Evolutionary conservation across 352 stramenopile species (phyloP).

Genomic region (Globisporangium radiosum): DNA sequence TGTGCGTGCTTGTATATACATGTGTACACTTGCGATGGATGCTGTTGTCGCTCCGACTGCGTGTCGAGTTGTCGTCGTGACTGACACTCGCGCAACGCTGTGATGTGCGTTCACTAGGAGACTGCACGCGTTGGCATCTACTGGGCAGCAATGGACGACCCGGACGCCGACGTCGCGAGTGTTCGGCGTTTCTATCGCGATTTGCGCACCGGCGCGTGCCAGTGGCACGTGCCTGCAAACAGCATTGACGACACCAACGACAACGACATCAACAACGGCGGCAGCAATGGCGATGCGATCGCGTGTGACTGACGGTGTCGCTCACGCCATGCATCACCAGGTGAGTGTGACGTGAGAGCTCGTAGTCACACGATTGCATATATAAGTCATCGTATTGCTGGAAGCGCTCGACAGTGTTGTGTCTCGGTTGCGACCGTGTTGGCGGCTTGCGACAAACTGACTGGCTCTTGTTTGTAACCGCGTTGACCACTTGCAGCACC

Average conservation of each 20-base stretch:
- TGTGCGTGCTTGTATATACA: slow-evolving; percentile 13
- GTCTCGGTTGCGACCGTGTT: too few relatives aligned
- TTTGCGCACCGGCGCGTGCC: slow-evolving; percentile 25
- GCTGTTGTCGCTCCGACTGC: too few relatives aligned
- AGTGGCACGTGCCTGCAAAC: slow-evolving; percentile 19
- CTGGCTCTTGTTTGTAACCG: neutral
- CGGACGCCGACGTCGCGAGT: slow-evolving; percentile 12
- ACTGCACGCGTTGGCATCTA: slow-evolving; percentile 4
- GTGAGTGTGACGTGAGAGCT: too few relatives aligned
- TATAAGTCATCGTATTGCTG: too few relatives aligned
- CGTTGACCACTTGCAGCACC: neutral
- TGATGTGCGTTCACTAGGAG: too few relatives aligned
- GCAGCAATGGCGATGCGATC: neutral
- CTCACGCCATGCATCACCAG: too few relatives aligned
- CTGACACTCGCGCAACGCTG: too few relatives aligned
- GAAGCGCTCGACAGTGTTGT: too few relatives aligned
- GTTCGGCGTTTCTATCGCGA: slow-evolving; percentile 43
- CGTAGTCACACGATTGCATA: too few relatives aligned
- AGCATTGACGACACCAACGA: neutral
- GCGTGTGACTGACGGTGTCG: too few relatives aligned
- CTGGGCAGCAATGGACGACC: slow-evolving; percentile 51
- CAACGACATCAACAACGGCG: neutral
- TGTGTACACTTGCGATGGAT: slow-evolving; percentile 3
- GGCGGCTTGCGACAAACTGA: too few relatives aligned
- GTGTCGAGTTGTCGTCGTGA: too few relatives aligned